Evolutionary conservation across 148 eudicot genomes (phyloP).

Genomic region (Fagopyrum esculentum): DNA sequence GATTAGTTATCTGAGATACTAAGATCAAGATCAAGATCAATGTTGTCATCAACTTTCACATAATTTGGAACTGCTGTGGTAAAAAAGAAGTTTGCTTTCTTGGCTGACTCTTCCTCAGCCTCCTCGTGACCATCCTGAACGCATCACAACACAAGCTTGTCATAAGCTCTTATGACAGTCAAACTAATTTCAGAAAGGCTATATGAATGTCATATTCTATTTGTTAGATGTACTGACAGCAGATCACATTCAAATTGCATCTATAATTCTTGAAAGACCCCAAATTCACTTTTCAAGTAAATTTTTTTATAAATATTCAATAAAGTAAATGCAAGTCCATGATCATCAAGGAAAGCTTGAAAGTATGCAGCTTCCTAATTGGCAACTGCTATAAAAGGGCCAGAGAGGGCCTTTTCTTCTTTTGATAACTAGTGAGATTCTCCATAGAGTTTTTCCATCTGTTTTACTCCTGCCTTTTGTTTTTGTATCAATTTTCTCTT

Average conservation of each 20-base stretch:
- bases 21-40: constrained; percentile 77
- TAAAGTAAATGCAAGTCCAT: not conserved
- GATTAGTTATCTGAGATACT: constrained; percentile 31
- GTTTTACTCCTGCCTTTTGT: no score
- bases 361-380: no score
- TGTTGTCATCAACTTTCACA: constrained; percentile 88
- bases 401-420: no score
- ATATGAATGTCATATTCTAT: not conserved
- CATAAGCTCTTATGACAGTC: not conserved
- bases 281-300: not conserved
- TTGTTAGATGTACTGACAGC: not conserved
- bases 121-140: constrained; percentile 92
- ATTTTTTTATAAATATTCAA: not conserved
- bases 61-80: constrained; percentile 83
- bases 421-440: no score
- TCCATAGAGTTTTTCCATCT: no score
- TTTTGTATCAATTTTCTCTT: no score
- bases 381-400: no score
- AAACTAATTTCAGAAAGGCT: not conserved
- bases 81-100: constrained; percentile 91
- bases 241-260: not conserved
- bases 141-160: constrained; percentile 3
- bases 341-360: no score
- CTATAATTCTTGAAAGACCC: not conserved
- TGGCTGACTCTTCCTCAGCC: constrained; percentile 87